Evolutionary conservation across 345 rosid genomes (phyloP), one percentile per base, ranked within the genome.

Genomic region (Pseudoturritis turrita): DNA sequence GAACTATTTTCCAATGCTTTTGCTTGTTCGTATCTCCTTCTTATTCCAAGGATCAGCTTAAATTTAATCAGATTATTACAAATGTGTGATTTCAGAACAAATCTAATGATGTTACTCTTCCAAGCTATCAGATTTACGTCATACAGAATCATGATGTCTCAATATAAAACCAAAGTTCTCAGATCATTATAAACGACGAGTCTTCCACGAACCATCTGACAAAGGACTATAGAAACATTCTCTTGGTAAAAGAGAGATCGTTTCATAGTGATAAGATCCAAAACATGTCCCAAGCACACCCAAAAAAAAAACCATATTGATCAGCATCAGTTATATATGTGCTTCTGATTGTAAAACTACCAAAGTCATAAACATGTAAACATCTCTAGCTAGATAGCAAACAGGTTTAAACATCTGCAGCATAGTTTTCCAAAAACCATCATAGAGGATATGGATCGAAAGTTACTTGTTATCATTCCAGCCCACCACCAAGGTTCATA

Each of bases 401-500:
- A 58, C 12, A 43, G 5, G 45, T 14, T 17, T n/a, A 41, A 68
- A 41, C 17, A 10, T 53, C 12, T 47, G 35, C 35, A 36, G 2
- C 50, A 10, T 10, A n/a, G n/a, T n/a, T n/a, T 6, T 23, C 3
- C 6, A 8, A 65, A 39, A 54, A 1, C 25, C 68, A 10, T 19
- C 14, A 18, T 1, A 71, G 21, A 7, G 5, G 59, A 52, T 14
- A 29, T 0, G 40, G 28, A 26, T 33, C 10, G n/a, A 11, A 17
- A 83, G 92, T 79, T 79, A 91, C 97, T 88, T 11, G 92, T 74
- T 54, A 81, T 74, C 97, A 88, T 91, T 49, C 97, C 97, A 43
- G 83, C 88, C 96, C 97, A 91, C 97, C 96, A 91, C 86, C 81
- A 82, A 7, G 97, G 97, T 73, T 91, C 89, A 60, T 40, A 56